These are phyloP conservation scores for Coemansia sp. DNA, from an alignment of 192 early-diverging fungal genomes.

Conservation along the genomic window DNA sequence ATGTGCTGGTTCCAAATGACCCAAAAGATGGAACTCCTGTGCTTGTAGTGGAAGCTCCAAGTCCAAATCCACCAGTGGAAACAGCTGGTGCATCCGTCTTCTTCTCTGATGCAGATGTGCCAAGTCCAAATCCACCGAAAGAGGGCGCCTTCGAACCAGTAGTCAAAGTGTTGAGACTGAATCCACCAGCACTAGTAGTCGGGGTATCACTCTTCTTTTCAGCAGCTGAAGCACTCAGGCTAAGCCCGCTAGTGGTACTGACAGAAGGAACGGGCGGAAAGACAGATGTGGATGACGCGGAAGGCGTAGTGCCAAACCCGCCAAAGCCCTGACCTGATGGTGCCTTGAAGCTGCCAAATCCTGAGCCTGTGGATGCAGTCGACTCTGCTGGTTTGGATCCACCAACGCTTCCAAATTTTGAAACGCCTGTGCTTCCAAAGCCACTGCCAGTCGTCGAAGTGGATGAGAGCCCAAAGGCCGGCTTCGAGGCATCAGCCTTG, in stretches of 20 bases:
- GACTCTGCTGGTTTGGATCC: neutral
- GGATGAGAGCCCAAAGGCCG: neutral
- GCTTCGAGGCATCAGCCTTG: neutral
- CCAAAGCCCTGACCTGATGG: conserved; percentile 10
- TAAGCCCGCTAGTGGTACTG: conserved; percentile 13
- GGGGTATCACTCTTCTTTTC: conserved; percentile 3
- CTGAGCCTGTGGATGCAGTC: conserved; percentile 1
- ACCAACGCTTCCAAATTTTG: no score
- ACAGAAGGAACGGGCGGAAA: neutral
- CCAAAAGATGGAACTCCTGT: conserved; percentile 15
- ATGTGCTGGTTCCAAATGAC: conserved; percentile 3
- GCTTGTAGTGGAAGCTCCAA: neutral
- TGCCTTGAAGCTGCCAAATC: conserved; percentile 17
- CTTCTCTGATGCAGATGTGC: conserved; percentile 30
- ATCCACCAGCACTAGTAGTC: neutral
- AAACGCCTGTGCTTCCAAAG: no score
- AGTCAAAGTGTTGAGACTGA: neutral
- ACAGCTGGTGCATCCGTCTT: neutral
- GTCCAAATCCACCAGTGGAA: neutral
- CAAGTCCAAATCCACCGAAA: conserved; percentile 4
- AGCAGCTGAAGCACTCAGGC: conserved; percentile 30
- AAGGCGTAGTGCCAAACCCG: conserved; percentile 9
- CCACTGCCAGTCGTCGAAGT: neutral
- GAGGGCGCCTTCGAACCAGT: conserved; percentile 7
- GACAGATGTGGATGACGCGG: conserved; percentile 12